These are phyloP conservation scores for Candida sithepensis DNA, from an alignment of 805 yeast genomes.

Conservation along the genomic window DNA sequence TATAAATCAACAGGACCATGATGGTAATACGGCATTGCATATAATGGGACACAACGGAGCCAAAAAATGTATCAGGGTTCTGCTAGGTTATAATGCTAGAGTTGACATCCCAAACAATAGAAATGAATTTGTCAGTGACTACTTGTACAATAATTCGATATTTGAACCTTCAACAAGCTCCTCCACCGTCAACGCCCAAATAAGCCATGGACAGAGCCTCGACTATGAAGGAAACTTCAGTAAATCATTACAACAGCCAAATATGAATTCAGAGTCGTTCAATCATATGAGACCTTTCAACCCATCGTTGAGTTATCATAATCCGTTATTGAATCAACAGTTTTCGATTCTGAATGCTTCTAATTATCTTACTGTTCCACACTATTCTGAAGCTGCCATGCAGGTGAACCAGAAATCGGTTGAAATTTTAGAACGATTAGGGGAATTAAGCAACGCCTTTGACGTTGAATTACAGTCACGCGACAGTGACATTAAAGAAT, in stretches of 20 bases:
- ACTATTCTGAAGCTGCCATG: conserved; percentile 51
- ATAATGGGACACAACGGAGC: conserved; percentile 44
- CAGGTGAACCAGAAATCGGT: conserved; percentile 48
- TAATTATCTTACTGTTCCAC: conserved; percentile 32
- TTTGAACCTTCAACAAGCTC: conserved; percentile 10
- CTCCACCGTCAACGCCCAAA: background rate
- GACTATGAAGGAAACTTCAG: background rate
- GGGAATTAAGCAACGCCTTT: conserved; percentile 47
- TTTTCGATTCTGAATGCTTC: conserved; percentile 17
- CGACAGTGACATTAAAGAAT: conserved; percentile 34
- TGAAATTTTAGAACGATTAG: conserved; percentile 47
- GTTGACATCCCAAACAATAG: conserved; percentile 48
- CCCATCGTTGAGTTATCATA: conserved; percentile 18
- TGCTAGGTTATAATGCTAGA: conserved; percentile 48
- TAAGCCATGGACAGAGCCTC: background rate
- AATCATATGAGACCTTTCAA: conserved; percentile 24
- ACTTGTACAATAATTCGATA: conserved; percentile 27
- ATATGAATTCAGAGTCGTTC: conserved; percentile 19
- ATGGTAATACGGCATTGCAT: conserved; percentile 56
- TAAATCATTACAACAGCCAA: background rate
- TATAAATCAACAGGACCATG: conserved; percentile 51
- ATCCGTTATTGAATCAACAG: conserved; percentile 12
- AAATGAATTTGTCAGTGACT: conserved; percentile 40
- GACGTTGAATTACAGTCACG: conserved; percentile 46
- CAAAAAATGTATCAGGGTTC: conserved; percentile 40